These are phyloP conservation scores for Candida incommunis DNA, from an alignment of 805 yeast genomes.

Conservation along the genomic window DNA sequence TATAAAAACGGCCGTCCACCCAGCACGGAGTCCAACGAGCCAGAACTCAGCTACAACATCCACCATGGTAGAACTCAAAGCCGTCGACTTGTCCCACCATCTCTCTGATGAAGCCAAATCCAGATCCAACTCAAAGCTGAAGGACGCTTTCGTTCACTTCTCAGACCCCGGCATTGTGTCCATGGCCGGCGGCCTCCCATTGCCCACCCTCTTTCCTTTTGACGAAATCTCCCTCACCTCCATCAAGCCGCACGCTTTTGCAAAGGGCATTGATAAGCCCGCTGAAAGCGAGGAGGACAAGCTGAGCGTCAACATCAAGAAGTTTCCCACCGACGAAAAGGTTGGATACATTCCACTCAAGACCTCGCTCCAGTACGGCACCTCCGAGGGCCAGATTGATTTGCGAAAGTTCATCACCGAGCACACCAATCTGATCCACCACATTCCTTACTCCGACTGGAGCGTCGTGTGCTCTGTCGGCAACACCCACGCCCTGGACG, in stretches of 20 bases:
- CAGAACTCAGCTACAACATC: too few species aligned
- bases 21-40: too few species aligned
- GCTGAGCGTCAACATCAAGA: constrained; percentile 23
- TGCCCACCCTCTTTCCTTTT: constrained; percentile 86
- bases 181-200: constrained; percentile 92
- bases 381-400: constrained; percentile 68
- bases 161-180: constrained; percentile 65
- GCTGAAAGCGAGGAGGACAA: constrained; percentile 12
- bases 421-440: constrained; percentile 38
- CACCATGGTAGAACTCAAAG: constrained; percentile 19
- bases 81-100: constrained; percentile 64
- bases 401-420: constrained; percentile 52
- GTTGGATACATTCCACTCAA: constrained; percentile 44
- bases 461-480: constrained; percentile 59
- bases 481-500: constrained; percentile 84
- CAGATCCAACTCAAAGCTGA: constrained; percentile 68
- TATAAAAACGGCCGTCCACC: too few species aligned
- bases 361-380: constrained; percentile 86
- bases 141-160: constrained; percentile 69
- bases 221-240: constrained; percentile 55
- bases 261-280: constrained; percentile 41
- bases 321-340: constrained; percentile 30
- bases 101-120: constrained; percentile 66
- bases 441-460: constrained; percentile 54
- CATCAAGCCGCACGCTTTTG: constrained; percentile 60